Base-by-base conservation (phyloP, 768 basidiomycete species). In the Amanita muscaria region DNA sequence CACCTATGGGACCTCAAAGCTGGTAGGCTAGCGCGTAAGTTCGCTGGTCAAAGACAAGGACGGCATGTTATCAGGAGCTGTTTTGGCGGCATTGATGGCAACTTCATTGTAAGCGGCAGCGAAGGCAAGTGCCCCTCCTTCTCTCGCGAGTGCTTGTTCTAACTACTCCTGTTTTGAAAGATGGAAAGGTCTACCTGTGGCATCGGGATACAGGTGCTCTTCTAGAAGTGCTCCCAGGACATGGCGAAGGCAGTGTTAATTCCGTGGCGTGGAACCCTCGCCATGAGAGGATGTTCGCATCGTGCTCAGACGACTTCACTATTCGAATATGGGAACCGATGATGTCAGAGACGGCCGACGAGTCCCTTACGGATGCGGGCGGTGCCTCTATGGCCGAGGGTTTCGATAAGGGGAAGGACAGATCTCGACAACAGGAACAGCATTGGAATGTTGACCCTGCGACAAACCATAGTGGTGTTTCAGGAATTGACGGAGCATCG, bases 211-310 rank as follows among this genome's bases (percentile, higher is more conserved):
- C 84, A 8, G 86, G 84, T 2, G 67, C 73, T 2, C 71, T 93
- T 34, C 70, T 98, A n/a, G 90, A 96, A 60, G 73, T 81, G n/a
- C 74, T 99, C 2, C 61, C 76, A 3, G 96, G 96, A 0, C 94
- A 98, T 55, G 81, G 79, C n/a, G 67, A 68, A 46, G 92, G 91
- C 31, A 87, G 84, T 50, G 93, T 99, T 49, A 99, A 97, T 60
- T 83, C 87, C 11, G 93, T 98, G 12, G 85, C 92, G 27, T 99
- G 96, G 96, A 93, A 96, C 62, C 91, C 90, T 15, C 71, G 72
- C 40, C 85, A 90, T 57, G 76, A 80, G 52, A 79, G 82, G 46
- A 86, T 97, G 82, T 97, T 98, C 65, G 96, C 96, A 24, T 91
- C 88, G 33, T 96, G 91, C 61, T 90, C 90, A 34, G 94, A 99